Conservation (phyloP, 106 monocot genomes). For the Gastrodia elata region DNA sequence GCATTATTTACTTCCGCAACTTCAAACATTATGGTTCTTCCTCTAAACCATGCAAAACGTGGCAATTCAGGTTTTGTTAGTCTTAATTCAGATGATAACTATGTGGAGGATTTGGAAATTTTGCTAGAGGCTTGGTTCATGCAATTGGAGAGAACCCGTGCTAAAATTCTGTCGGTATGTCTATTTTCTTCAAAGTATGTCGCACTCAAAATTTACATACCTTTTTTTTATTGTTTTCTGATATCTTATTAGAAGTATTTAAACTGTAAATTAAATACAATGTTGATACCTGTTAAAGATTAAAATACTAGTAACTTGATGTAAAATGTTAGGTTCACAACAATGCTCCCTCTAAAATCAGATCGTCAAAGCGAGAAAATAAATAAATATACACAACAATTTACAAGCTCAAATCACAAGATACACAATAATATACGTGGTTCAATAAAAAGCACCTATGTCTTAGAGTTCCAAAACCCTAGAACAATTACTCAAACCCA, state of each 20-base stretch:
- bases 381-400: too few relatives aligned
- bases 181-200: not conserved
- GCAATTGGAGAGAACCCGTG: constrained; percentile 86
- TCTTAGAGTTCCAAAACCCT: too few relatives aligned
- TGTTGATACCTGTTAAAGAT: not conserved
- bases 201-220: not conserved
- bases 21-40: constrained; percentile 47
- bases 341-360: too few relatives aligned
- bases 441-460: too few relatives aligned
- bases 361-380: too few relatives aligned
- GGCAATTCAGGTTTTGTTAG: constrained; percentile 60
- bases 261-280: not conserved
- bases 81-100: constrained; percentile 56
- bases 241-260: not conserved
- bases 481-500: too few relatives aligned
- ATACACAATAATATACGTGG: too few relatives aligned
- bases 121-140: constrained; percentile 92
- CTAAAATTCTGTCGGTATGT: constrained; percentile 88
- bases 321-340: not conserved
- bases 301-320: not conserved
- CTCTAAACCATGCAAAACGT: constrained; percentile 28
- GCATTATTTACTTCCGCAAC: constrained; percentile 42
- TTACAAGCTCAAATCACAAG: too few relatives aligned
- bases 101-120: constrained; percentile 97
- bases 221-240: not conserved